Percentiles rank a stretch among this genome's conserved stretches.
Evolutionary conservation across 495 filamentous ascomycete species (phyloP).

Genomic region (Xylaria cubensis): DNA sequence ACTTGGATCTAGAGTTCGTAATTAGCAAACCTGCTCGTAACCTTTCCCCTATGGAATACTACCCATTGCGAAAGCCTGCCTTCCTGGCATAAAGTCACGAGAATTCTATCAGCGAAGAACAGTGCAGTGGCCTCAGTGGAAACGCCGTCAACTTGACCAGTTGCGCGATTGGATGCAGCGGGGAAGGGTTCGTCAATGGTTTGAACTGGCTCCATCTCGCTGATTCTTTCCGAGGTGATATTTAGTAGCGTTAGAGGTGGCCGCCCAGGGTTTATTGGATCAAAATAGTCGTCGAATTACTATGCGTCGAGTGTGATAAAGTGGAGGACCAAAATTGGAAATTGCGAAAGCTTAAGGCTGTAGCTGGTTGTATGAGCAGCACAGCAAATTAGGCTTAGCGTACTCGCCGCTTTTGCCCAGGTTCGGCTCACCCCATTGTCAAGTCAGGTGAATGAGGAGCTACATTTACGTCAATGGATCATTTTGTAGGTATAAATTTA

Average conservation of each 20-base stretch:
- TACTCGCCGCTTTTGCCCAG: no score
- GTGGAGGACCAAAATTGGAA: not conserved
- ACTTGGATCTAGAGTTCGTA: conserved; percentile 75
- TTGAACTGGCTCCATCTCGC: conserved; percentile 34
- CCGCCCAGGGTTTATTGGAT: not conserved
- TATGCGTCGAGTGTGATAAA: not conserved
- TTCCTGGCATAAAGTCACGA: conserved; percentile 86
- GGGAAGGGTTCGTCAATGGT: conserved; percentile 67
- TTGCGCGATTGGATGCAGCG: conserved; percentile 70
- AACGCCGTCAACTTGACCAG: conserved; percentile 68
- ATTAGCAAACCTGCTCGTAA: conserved; percentile 32
- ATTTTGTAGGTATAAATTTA: no score
- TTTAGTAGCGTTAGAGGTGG: not conserved
- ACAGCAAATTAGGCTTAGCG: no score
- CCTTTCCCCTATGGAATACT: not conserved
- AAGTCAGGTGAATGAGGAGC: no score
- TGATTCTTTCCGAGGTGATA: not conserved
- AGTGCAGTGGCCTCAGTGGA: conserved; percentile 73
- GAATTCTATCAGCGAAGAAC: conserved; percentile 88
- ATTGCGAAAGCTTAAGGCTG: not conserved
- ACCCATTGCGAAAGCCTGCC: conserved; percentile 95
- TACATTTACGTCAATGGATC: no score
- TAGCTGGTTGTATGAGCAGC: no score
- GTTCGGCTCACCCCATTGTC: no score
- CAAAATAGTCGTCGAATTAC: not conserved